Evolutionary conservation across 83 land plant species (phyloP).

Genomic region (Larix sibirica): DNA sequence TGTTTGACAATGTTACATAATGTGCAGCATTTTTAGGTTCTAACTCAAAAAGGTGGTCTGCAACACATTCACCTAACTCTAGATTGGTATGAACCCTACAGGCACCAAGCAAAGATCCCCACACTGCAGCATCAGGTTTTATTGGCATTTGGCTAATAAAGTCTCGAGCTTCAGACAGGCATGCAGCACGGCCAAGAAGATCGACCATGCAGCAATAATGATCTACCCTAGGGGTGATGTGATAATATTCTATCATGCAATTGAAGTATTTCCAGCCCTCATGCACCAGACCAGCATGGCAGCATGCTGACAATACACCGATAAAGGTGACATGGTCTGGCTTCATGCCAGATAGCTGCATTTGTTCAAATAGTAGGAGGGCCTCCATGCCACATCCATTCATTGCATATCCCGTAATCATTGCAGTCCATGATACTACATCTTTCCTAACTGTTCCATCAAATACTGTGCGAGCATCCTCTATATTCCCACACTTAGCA

Average conservation of each 20-base stretch:
- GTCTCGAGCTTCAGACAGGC: conserved; percentile 42
- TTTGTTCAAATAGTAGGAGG: conserved; percentile 29
- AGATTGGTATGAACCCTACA: conserved; percentile 44
- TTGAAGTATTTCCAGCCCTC: conserved; percentile 36
- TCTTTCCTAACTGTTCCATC: conserved; percentile 33
- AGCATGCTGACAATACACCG: conserved; percentile 54
- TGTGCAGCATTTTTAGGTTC: conserved; percentile 34
- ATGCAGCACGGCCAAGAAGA: conserved; percentile 69
- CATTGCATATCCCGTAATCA: conserved; percentile 51
- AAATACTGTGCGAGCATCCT: conserved; percentile 44
- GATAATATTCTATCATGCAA: conserved; percentile 36
- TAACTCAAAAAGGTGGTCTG: conserved; percentile 40
- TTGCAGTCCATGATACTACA: conserved; percentile 62
- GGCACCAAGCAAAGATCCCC: conserved; percentile 71
- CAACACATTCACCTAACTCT: conserved; percentile 51
- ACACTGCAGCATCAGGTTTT: conserved; percentile 54
- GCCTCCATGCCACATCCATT: conserved; percentile 31
- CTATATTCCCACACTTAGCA: conserved; percentile 37
- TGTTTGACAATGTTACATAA: conserved; percentile 17
- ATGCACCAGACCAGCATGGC: conserved; percentile 20
- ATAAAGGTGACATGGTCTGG: conserved; percentile 45
- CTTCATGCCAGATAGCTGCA: conserved; percentile 18
- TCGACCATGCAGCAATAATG: conserved; percentile 71
- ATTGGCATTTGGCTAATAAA: conserved; percentile 48
- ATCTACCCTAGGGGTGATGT: conserved; percentile 49